Base-by-base conservation (phyloP, 192 early-diverging fungal genomes). In the Gigaspora rosea region DNA sequence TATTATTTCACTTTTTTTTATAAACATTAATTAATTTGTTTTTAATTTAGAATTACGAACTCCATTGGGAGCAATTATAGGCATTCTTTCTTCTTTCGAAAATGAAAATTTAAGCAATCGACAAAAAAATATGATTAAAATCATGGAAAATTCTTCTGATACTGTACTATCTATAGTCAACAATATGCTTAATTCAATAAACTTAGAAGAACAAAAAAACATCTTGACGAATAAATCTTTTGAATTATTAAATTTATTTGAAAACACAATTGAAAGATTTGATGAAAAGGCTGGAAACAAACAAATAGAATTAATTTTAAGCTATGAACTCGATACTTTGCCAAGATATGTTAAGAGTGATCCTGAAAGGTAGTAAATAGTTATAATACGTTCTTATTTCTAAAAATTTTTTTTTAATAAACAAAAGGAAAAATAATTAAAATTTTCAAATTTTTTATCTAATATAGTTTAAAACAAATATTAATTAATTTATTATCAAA, bases 31-130 rank as follows among this genome's bases (percentile, higher is more conserved):
- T 41, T 41, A 41, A 41, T 41, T n/a, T n/a, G n/a, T n/a, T 41
- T 41, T 41, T 41, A 41, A 6, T 41, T 41, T 41, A 41, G 75
- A 76, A 67, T 46, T 76, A n/a, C 22, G 75, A 47, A 81, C 80
- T 71, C 80, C 83, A 15, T 79, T 84, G n/a, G 83, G 83, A 54
- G 80, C 83, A 8, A 84, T 84, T 70, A 78, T 84, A 2, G 80
- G 83, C 36, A 79, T 80, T 20, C 70, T 84, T 12, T 82, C 80
- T 48, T 80, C 83, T 41, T 66, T 84, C 4, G 83, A 84, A 73
- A 80, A 82, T 20, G 79, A 80, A 41, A 77, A 76, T 16, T 57
- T 84, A 61, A 78, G 79, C 4, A 71, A 78, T 22, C 79, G 82
- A 18, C 83, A 84, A 62, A 76, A 71, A 33, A 80, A 84, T 22